Evolutionary conservation across 176 grass and related monocot genomes (phyloP), one percentile per base, ranked within the genome.

Genomic region (Aegilops sharonensis): DNA sequence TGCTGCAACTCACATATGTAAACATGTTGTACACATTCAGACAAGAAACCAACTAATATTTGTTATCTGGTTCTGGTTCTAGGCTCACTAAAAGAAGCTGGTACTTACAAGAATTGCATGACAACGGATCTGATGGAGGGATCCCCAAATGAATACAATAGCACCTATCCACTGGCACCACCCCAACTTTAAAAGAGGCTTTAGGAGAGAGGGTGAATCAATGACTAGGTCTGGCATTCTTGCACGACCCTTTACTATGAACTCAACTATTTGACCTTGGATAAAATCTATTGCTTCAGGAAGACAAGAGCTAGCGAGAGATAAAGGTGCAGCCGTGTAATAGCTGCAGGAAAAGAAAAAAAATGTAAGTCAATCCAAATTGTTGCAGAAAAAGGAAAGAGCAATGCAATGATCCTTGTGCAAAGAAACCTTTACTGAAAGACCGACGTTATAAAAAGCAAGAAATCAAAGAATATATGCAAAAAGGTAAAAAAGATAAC

Each of bases 21-120:
- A 80, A 12, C 1, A 61, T 42, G 27, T 2, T 56, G 20, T 70
- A 48, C 20, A 12, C 3, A 71, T 43, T 76, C 36, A 72, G 42
- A 65, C 71, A 77, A 82, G 47, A 69, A 86, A 79, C 32, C 23
- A 86, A 8, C 81, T 66, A 35, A 35, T 14, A 32, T 17, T 64
- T 61, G 34, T 25, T 14, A 32, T 18, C 64, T 72, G 56, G 18
- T 52, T 65, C 66, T 11, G 6, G 32, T 54, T 89, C 35, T 32
- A 56, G 54, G 29, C 32, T 10, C 25, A 77, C 14, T 47, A 65
- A 68, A 23, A 77, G 71, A 89, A 86, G 75, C 20, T 24, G 2
- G 75, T 81, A 85, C 97, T 66, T 91, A 96, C 94, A 87, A 96
- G 89, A 88, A 99, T 99, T 83, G 87, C 72, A 88, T 99, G 97